Base-by-base conservation (phyloP, 768 basidiomycete genomes). In the Piloderma croceum region DNA sequence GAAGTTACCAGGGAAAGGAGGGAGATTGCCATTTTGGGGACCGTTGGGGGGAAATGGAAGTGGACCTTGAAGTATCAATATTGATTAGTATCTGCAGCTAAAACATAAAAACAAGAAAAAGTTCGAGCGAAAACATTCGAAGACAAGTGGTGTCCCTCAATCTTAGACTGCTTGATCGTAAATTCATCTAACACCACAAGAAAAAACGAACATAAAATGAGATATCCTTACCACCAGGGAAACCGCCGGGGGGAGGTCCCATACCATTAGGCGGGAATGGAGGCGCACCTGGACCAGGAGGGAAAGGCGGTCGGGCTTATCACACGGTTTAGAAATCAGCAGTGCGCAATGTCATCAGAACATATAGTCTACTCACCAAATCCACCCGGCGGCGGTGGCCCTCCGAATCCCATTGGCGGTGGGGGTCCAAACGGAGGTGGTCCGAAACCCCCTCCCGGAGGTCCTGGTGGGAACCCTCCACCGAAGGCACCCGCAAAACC, bases 401-500 rank as follows among this genome's bases (percentile, higher is more conserved):
- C 75, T 43, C 71, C 73, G 47, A 77, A 82, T 25, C 71, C 74
- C 43, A 68, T 67, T 4, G 74, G 71, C 17, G 73, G 79, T 55
- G 68, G 73, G 12, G 35, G 46, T 36, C 50, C 56, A 41, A 52
- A 58, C 13, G 34, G 39, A 7, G 79, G 62, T 13, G 66, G 54
- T 3, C 78, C 73, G 19, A 56, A 63, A 34, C 66, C 70, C 45
- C 63, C 71, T 17, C 64, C 65, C 23, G 69, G 67, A 23, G 69
- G 67, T n/a, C 24, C 31, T 12, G 61, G 24, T 13, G 67, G 53
- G 9, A 79, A 77, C 1, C 65, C 73, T 38, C 73, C 76, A 37
- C 89, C 69, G 61, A 88, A 85, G 45, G 86, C 86, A 29, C 87
- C 85, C 18, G 85, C 85, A 50, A 89, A 89, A 6, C 85, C 85